Base-by-base conservation (phyloP, 306 rosid genomes). In the Inga laurina region DNA sequence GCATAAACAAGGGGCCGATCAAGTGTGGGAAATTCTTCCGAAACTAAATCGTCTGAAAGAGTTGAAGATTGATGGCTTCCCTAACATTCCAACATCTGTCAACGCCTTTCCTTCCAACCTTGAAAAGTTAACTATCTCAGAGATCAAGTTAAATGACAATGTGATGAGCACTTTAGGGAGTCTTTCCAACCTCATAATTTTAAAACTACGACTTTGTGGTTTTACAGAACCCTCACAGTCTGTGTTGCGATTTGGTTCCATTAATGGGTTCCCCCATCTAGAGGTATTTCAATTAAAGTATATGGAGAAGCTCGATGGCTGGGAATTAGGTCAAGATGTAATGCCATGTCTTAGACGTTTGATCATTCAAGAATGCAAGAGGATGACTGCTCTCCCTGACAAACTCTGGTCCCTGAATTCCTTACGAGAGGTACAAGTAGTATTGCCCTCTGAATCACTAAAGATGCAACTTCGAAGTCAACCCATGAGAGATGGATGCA, bases 281-380 rank as follows among this genome's bases (percentile, higher is more conserved):
- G 62, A 54, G 62, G 62, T 19, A 21, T 19, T 54, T 54, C 11
- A 54, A 21, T 19, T 54, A 24, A 1, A 2, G 19, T 0, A 19
- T 4, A 2, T 52, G 9, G 0, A 1, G 7, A 19, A 1, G 10
- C 24, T 54, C 3, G 1, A 7, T 1, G 0, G 3, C 1, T 19
- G 24, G 62, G 10, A 54, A 19, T 54, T 21, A 54, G 24, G 62
- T 6, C 7, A 54, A 54, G 24, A 18, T 54, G 62, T 19, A 19
- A 54, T 54, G 62, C 11, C 62, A 6, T 19, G 24, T 54, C 62
- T 54, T 2, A 54, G 62, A 54, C 24, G 24, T 54, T 54, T 54
- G 24, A 52, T 16, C n/a, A 52, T 52, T 13, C 1, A 4, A 15
- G 2, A 18, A 2, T 52, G 59, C 8, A 0, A 4, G 8, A 16